Base-by-base conservation (phyloP, 2,329 filamentous ascomycete species). In the Xylaria sp. region DNA sequence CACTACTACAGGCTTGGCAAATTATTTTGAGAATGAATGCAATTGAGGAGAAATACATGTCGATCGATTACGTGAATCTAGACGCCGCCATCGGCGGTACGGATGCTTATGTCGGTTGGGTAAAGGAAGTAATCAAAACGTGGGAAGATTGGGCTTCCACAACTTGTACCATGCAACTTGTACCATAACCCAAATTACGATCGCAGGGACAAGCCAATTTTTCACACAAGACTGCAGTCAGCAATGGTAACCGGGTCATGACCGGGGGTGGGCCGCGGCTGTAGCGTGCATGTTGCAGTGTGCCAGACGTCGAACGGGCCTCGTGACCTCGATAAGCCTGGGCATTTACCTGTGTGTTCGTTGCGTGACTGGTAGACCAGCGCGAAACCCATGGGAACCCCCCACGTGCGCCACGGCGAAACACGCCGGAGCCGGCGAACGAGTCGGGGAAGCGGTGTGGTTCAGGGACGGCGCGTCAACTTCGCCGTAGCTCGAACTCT, bases 321-420 rank as follows among this genome's bases (percentile, higher is more conserved):
- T 74, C 74, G 75, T 77, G 74, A 76, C 74, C 67, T 66, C 58
- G 61, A 61, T 40, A 64, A 46, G 60, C 60, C 65, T 65, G 20
- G 54, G 31, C 54, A 42, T 33, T 38, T 31, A 54, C 38, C 33
- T n/a, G 49, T 59, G 53, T 54, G 61, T 33, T 54, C 48, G 40
- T 49, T 42, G 44, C 40, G 46, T 56, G 33, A 53, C 26, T 60
- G 53, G 46, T 11, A 46, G 46, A 40, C 44, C 13, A 20, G 48
- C 49, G 36, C 40, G 57, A 63, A 66, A 71, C 70, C 68, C 70
- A 68, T 65, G 56, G 46, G 33, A 31, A 66, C 63, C 72, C 75
- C 73, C 75, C 75, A 76, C 75, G 74, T 77, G 75, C 71, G 66
- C 63, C 68, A 57, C 63, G 66, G 73, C 73, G 72, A 73, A 69